Base-by-base conservation (phyloP, 2,329 filamentous ascomycete species). In the Arthrobotrys megalospora region DNA sequence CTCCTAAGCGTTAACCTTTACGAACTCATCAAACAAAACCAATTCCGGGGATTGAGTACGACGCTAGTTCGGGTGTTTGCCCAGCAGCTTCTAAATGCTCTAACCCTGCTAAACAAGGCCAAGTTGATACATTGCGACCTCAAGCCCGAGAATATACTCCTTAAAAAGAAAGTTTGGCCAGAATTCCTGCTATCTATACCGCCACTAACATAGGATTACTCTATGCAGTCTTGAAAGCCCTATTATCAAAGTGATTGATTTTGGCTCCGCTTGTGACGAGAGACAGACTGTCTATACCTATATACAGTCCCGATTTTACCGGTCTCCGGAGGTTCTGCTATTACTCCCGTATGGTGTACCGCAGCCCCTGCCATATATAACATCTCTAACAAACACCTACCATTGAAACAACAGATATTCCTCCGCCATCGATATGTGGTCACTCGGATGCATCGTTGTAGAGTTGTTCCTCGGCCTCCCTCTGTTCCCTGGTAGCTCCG, bases 171-270 rank as follows among this genome's bases (percentile, higher is more conserved):
- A 82, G 87, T 85, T 21, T 38, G 3, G 16, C 12, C 4, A 38
- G 11, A 21, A 14, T 8, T 60, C 69, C 38, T 36, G 16, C 69
- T 32, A 24, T n/a, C 6, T 14, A 41, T 36, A 50, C 19, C n/a
- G 32, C 55, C 63, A 50, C 79, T 47, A 78, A 63, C 34, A 6
- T 66, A 62, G 5, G 21, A 19, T 38, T 21, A 38, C 19, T 19
- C 6, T 14, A 21, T 60, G 52, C 80, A 91, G 90, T 83, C 90
- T 99, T 48, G 96, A 99, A 84, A 98, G 95, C 82, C 96, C 96
- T 2, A 98, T 99, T 81, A 99, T 99, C 88, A 99, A 99, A 85
- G 97, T 99, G 83, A 99, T 99, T 84, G 96, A 99, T 87, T 99
- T 99, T 83, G 96, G 96, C 50, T 99, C 96, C 43, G 96, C 96